phyloP scores from a whole-genome alignment of 2,329 filamentous ascomycete genomes.

The Stagonosporopsis vannaccii region DNA sequence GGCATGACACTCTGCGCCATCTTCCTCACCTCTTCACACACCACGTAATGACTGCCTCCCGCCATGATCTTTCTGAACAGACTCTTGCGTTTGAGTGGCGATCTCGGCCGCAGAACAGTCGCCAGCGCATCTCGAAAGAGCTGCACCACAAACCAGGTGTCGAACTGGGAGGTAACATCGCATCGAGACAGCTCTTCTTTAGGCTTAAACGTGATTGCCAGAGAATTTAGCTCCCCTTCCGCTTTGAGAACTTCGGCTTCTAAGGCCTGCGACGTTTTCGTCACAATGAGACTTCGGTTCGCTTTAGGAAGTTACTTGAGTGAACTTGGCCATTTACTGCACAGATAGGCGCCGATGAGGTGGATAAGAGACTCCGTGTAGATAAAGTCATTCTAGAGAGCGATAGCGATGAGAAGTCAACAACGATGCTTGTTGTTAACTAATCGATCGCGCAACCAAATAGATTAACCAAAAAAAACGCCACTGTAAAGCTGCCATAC shows the following conservation, averaged over 20 bases:
- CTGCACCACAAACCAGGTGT: constrained; percentile 40
- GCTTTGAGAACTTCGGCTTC: constrained; percentile 12
- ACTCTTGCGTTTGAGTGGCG: constrained; percentile 22
- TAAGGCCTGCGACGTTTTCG: constrained; percentile 17
- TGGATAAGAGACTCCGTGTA: constrained; percentile 50
- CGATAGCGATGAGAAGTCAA: constrained; percentile 42
- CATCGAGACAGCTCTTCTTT: constrained; percentile 1
- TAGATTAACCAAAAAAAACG: constrained; percentile 18
- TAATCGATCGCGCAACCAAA: constrained; percentile 22
- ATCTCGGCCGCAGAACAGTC: constrained; percentile 19
- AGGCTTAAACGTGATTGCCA: constrained; percentile 19
- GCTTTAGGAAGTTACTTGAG: constrained; percentile 12
- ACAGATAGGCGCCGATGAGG: constrained; percentile 42
- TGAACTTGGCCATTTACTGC: constrained; percentile 11
- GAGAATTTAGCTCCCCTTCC: constrained; percentile 31
- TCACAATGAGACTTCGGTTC: constrained; percentile 20
- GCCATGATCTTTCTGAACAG: constrained; percentile 39
- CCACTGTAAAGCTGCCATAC: constrained; percentile 26
- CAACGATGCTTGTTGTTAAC: not conserved
- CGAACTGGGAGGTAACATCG: not conserved
- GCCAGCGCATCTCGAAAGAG: constrained; percentile 43
- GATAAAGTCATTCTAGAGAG: constrained; percentile 37
- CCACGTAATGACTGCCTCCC: constrained; percentile 41
- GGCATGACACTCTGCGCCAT: constrained; percentile 26
- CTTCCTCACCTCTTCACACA: constrained; percentile 28